phyloP scores from a whole-genome alignment of 441 rosid species.

The Biscutella laevigata region DNA sequence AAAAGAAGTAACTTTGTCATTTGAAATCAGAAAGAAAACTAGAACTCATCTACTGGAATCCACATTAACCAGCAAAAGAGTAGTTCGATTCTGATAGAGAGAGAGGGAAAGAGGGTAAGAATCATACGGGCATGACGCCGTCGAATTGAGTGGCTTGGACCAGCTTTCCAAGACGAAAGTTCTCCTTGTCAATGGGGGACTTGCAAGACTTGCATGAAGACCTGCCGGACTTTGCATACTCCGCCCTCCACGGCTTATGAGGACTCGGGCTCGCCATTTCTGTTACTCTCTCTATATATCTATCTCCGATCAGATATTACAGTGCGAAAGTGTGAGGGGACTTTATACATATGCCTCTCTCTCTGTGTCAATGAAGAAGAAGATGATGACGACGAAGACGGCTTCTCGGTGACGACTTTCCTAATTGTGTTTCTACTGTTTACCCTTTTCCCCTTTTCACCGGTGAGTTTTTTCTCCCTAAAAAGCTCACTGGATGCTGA shows the following conservation, averaged over 20 bases:
- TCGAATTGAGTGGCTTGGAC: constrained; percentile 79
- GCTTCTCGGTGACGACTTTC: constrained; percentile 12
- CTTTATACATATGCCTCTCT: constrained; percentile 18
- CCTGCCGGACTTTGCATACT: constrained; percentile 87
- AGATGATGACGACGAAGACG: constrained; percentile 3
- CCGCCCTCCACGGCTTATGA: constrained; percentile 85
- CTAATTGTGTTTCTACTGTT: constrained; percentile 21
- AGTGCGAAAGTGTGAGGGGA: not conserved
- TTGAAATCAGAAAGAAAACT: not conserved
- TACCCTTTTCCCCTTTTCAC: not conserved
- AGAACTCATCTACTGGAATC: not conserved
- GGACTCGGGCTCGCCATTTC: constrained; percentile 46
- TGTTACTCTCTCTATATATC: not conserved
- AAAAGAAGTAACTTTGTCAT: constrained; percentile 13
- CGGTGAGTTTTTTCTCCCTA: too few relatives aligned
- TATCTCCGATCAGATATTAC: not conserved
- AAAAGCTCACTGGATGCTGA: too few relatives aligned
- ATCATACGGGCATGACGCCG: constrained; percentile 78
- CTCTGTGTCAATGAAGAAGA: not conserved
- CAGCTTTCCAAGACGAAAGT: constrained; percentile 79
- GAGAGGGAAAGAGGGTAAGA: not conserved
- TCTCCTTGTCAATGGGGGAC: constrained; percentile 51
- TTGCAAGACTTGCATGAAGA: constrained; percentile 87
- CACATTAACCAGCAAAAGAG: not conserved
- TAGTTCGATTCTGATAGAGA: not conserved